A percentile compares a stretch with the other conserved stretches of the same genome.
These are phyloP conservation scores for Forsythia suspensa DNA, from an alignment of 257 asterid genomes.

Conservation along the genomic window DNA sequence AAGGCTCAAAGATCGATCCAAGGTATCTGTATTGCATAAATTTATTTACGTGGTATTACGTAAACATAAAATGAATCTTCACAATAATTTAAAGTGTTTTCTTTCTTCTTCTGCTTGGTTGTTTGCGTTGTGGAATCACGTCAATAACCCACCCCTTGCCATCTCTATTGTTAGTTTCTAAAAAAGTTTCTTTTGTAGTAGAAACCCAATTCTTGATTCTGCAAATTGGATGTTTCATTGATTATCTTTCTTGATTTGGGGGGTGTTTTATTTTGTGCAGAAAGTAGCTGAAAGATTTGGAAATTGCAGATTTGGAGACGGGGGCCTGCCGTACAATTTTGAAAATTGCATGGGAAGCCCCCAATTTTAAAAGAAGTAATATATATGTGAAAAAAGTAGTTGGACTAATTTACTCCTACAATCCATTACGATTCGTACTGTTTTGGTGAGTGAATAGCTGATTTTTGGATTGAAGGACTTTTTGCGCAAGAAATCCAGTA, in stretches of 20 bases:
- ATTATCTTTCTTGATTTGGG: slow-evolving; percentile 23
- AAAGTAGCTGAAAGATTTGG: slow-evolving; percentile 86
- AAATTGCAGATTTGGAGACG: no score
- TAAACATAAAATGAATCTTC: not conserved
- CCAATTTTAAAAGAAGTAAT: no score
- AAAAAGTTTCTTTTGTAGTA: not conserved
- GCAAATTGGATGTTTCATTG: not conserved
- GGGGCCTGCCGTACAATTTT: no score
- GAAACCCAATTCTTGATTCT: not conserved
- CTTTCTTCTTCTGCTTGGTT: not conserved
- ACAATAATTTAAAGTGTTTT: not conserved
- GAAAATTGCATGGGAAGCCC: no score
- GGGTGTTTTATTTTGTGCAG: slow-evolving; percentile 41
- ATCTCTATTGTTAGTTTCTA: not conserved
- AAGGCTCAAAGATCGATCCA: slow-evolving; percentile 72
- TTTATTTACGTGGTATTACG: not conserved
- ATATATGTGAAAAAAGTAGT: no score
- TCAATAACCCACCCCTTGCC: not conserved
- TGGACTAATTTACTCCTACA: no score
- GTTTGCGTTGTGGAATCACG: not conserved
- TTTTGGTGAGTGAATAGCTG: no score
- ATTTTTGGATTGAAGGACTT: no score
- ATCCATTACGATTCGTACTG: no score
- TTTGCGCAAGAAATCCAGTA: no score
- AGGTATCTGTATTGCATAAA: slow-evolving; percentile 37